These are phyloP conservation scores for Candida piceae DNA, from an alignment of 805 yeast genomes.

Conservation along the genomic window DNA sequence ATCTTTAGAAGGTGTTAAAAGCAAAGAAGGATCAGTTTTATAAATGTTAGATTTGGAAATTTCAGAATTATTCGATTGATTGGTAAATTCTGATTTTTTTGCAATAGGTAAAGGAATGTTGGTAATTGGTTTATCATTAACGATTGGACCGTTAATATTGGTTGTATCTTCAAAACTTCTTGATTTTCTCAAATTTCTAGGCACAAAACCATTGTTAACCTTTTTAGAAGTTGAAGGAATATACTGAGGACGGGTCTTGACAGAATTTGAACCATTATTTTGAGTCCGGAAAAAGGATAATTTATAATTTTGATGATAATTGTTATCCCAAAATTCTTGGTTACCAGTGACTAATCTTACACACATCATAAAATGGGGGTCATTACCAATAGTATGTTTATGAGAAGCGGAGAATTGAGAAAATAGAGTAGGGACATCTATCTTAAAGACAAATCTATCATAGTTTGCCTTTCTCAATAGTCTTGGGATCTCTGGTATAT, in stretches of 20 bases:
- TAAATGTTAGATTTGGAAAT: neutral
- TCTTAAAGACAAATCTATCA: constrained; percentile 68
- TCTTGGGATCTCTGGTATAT: constrained; percentile 50
- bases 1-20: constrained; percentile 18
- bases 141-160: no score
- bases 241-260: neutral
- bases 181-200: constrained; percentile 21
- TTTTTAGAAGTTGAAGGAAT: neutral
- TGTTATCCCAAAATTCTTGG: constrained; percentile 76
- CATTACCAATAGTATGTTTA: constrained; percentile 15
- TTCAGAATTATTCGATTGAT: neutral
- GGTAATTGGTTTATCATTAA: neutral
- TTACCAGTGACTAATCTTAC: constrained; percentile 46
- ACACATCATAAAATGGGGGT: constrained; percentile 40
- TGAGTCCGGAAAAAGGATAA: constrained; percentile 33
- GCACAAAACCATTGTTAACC: neutral
- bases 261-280: neutral
- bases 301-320: constrained; percentile 51
- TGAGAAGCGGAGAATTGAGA: constrained; percentile 21
- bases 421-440: constrained; percentile 44
- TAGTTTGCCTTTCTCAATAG: constrained; percentile 45
- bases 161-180: constrained; percentile 22
- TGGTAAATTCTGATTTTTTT: neutral
- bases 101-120: no score
- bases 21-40: neutral